Conservation (phyloP, 768 basidiomycete species). For the Termitomyces heimii region DNA sequence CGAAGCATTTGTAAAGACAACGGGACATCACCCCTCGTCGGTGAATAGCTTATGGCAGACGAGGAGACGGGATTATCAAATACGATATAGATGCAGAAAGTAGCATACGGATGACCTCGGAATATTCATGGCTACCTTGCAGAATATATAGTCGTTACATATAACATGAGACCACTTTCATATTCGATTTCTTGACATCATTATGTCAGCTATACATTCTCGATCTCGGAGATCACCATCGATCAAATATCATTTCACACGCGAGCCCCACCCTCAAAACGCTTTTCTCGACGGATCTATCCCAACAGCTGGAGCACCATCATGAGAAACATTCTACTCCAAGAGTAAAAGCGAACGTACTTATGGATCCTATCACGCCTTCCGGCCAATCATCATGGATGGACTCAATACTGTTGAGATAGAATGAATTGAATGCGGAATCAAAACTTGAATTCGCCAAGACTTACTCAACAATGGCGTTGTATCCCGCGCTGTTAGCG, state of each 20-base stretch:
- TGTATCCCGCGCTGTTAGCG: constrained; percentile 21
- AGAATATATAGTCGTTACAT: constrained; percentile 10
- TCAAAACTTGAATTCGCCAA: not conserved
- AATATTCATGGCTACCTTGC: not conserved
- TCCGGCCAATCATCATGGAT: constrained; percentile 25
- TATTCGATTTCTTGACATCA: constrained; percentile 18
- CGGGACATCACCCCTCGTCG: constrained; percentile 5
- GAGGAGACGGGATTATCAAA: not conserved
- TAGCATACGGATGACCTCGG: constrained; percentile 4
- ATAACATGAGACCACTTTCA: constrained; percentile 34
- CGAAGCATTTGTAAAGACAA: constrained; percentile 1
- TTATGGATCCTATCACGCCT: constrained; percentile 25
- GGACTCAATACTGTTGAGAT: constrained; percentile 14
- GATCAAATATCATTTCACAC: not conserved
- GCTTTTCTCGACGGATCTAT: constrained; percentile 17
- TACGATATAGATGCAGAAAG: not conserved
- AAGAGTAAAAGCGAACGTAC: constrained; percentile 10
- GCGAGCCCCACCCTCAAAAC: not conserved
- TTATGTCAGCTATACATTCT: constrained; percentile 19
- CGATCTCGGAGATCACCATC: constrained; percentile 6
- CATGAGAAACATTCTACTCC: not conserved
- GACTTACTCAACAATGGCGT: constrained; percentile 23
- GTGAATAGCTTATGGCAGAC: not conserved
- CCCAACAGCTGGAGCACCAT: constrained; percentile 19
- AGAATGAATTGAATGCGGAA: not conserved